These are phyloP conservation scores for Clavariopsis aquatica DNA, from an alignment of 495 filamentous ascomycete genomes.

Conservation along the genomic window DNA sequence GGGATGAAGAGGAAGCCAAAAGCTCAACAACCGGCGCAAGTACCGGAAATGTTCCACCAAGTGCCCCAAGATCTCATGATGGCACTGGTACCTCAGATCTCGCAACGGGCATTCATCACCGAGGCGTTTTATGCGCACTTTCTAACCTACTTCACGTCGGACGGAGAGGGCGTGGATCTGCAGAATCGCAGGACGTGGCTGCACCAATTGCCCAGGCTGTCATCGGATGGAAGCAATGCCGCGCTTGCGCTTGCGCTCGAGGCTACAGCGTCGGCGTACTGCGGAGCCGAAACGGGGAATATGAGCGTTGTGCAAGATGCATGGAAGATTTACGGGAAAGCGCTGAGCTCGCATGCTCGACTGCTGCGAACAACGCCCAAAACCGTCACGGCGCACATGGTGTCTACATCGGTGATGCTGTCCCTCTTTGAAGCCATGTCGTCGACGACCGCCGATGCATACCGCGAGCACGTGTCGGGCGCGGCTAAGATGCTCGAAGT, in stretches of 20 bases:
- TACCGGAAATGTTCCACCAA: not conserved
- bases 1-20: not conserved
- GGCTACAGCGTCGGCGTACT: conserved; percentile 11
- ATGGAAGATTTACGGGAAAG: conserved; percentile 14
- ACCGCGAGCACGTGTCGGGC: conserved; percentile 22
- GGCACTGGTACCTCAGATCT: conserved; percentile 3
- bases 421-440: conserved; percentile 21
- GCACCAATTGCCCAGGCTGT: conserved; percentile 7
- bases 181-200: conserved; percentile 18
- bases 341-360: conserved; percentile 8
- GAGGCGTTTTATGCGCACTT: conserved; percentile 25
- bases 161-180: conserved; percentile 9
- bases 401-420: conserved; percentile 19
- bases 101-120: conserved; percentile 4
- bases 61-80: not conserved
- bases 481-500: conserved; percentile 25
- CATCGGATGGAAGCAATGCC: conserved; percentile 12
- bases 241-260: conserved; percentile 9
- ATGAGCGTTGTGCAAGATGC: conserved; percentile 11
- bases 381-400: conserved; percentile 19
- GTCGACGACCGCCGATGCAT: conserved; percentile 13
- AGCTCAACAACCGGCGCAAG: not conserved
- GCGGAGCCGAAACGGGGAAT: conserved; percentile 12
- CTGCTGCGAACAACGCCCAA: not conserved
- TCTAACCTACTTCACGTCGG: conserved; percentile 14